phyloP scores from a whole-genome alignment of 441 rosid genomes.

The California macrophylla region DNA sequence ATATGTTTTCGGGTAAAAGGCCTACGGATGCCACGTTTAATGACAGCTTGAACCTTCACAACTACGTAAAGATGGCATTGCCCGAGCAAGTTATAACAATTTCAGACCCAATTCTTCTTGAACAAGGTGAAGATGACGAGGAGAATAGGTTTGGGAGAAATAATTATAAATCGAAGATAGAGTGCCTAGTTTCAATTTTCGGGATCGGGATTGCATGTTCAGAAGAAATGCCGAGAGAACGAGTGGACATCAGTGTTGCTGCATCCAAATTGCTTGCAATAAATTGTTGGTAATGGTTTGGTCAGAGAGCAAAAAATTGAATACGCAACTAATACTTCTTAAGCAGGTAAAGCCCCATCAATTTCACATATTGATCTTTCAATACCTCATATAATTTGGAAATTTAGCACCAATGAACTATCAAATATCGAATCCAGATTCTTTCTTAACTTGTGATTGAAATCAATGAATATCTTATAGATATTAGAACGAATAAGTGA shows the following conservation, averaged over 20 bases:
- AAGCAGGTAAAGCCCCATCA: no score
- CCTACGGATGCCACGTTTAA: constrained; percentile 2
- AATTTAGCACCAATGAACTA: no score
- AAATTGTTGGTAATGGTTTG: no score
- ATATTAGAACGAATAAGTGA: no score
- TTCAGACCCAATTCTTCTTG: background rate
- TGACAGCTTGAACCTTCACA: constrained; percentile 3
- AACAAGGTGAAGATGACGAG: background rate
- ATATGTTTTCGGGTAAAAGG: constrained; percentile 7
- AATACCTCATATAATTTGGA: no score
- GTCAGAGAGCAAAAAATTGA: background rate
- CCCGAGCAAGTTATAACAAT: background rate
- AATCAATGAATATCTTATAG: no score
- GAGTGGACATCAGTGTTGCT: background rate
- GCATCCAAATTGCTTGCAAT: background rate
- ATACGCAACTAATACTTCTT: no score
- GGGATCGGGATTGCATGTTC: constrained; percentile 7
- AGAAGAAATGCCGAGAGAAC: background rate
- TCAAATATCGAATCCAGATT: no score
- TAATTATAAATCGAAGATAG: background rate
- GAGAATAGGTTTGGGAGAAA: background rate
- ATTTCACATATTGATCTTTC: no score
- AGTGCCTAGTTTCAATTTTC: background rate
- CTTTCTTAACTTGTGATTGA: no score
- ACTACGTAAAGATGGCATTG: background rate